Percentiles rank a stretch among this genome's conserved stretches.
Evolutionary conservation across 441 rosid genomes (phyloP).

Genomic region (Raphanus hybrid): DNA sequence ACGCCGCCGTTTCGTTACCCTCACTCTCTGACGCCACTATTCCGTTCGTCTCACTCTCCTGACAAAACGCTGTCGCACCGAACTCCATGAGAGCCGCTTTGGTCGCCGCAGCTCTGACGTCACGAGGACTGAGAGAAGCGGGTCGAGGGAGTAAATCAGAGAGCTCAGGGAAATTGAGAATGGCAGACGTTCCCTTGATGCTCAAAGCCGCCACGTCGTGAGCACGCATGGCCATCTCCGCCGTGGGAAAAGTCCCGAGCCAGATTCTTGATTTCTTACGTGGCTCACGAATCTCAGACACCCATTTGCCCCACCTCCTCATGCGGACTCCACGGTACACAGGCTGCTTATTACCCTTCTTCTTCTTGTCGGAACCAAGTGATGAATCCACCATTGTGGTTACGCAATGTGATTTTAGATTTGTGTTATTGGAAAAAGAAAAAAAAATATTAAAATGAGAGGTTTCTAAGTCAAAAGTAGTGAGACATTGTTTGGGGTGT

Average conservation of each 20-base stretch:
- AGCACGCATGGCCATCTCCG: slow-evolving; percentile 96
- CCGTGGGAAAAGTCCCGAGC: slow-evolving; percentile 88
- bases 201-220: slow-evolving; percentile 95
- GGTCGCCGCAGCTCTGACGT: slow-evolving; percentile 83
- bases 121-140: slow-evolving; percentile 73
- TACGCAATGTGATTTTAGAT: slow-evolving; percentile 10
- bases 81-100: slow-evolving; percentile 82
- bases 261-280: slow-evolving; percentile 92
- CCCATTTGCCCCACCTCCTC: slow-evolving; percentile 98
- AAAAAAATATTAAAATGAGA: neutral
- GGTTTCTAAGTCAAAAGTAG: slow-evolving; percentile 2
- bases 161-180: slow-evolving; percentile 87
- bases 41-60: neutral
- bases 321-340: slow-evolving; percentile 85
- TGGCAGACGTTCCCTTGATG: slow-evolving; percentile 79
- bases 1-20: slow-evolving; percentile 2
- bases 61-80: neutral
- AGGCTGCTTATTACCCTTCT: slow-evolving; percentile 60
- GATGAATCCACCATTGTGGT: slow-evolving; percentile 31
- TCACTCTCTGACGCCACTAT: neutral
- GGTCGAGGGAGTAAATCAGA: slow-evolving; percentile 68
- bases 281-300: slow-evolving; percentile 92
- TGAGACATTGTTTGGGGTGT: neutral
- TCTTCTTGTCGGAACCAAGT: slow-evolving; percentile 33
- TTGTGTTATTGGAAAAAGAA: neutral